These are phyloP conservation scores for Blastobotrys serpentis DNA, from an alignment of 1,139 yeast species.

Conservation along the genomic window DNA sequence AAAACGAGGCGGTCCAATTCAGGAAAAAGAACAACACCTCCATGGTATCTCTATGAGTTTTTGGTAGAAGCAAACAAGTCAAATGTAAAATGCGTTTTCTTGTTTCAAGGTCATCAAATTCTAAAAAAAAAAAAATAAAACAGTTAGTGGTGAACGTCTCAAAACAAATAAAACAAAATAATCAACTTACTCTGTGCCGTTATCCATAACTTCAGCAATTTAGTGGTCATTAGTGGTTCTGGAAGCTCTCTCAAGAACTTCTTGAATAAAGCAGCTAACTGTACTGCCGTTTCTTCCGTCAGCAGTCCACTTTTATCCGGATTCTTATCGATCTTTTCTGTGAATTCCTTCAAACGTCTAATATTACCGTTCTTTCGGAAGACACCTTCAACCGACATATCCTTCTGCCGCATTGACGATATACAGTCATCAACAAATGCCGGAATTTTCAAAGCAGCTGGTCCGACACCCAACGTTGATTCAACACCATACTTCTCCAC, in stretches of 20 bases:
- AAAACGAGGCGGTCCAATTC: slow-evolving; percentile 95
- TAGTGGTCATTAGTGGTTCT: slow-evolving; percentile 79
- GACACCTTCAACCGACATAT: slow-evolving; percentile 95
- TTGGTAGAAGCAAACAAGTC: slow-evolving; percentile 77
- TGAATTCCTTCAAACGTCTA: slow-evolving; percentile 70
- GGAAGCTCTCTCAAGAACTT: slow-evolving; percentile 92
- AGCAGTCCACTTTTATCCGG: slow-evolving; percentile 76
- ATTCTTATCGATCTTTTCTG: slow-evolving; percentile 69
- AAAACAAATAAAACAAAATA: neutral
- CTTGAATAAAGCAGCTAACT: slow-evolving; percentile 89
- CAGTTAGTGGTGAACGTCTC: no score
- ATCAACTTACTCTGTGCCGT: slow-evolving; percentile 52
- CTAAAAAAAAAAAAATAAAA: slow-evolving; percentile 8
- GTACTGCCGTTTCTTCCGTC: slow-evolving; percentile 79
- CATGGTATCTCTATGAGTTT: slow-evolving; percentile 76
- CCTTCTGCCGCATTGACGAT: slow-evolving; percentile 81
- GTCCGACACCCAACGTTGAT: slow-evolving; percentile 85
- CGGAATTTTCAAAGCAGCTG: slow-evolving; percentile 72
- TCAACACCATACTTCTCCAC: slow-evolving; percentile 81
- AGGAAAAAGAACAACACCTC: slow-evolving; percentile 86
- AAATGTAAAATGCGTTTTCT: slow-evolving; percentile 63
- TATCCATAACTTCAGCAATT: slow-evolving; percentile 78
- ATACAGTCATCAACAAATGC: slow-evolving; percentile 83
- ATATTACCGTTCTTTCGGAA: slow-evolving; percentile 97
- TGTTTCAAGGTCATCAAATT: slow-evolving; percentile 45